Evolutionary conservation across 2,329 filamentous ascomycete genomes (phyloP), one percentile per base, ranked within the genome.

Genomic region (Calonectria pauciramosa): DNA sequence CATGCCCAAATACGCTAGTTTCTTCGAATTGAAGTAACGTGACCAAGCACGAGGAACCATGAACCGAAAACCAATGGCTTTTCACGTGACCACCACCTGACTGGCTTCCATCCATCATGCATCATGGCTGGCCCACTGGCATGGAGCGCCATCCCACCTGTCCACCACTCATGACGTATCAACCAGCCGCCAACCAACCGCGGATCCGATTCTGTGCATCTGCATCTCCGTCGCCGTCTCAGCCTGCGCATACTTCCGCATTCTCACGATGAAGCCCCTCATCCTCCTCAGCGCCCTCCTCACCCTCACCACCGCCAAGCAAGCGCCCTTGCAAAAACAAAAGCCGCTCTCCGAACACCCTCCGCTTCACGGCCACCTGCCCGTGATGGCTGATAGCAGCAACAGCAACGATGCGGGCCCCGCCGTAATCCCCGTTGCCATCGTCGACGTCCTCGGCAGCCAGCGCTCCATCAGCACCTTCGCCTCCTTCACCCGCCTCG

Each of bases 391-490:
- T 71, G 77, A 78, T 63, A 68, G 20, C 30, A 54, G 18, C 8
- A 47, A 18, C 44, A 47, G n/a, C 56, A 32, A 54, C 73, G 14
- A 71, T 76, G 69, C 76, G 77, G 51, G 71, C 63, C 70, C 86
- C 82, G 82, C 88, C 88, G 56, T 60, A 8, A 34, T 60, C 64
- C 84, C 86, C 36, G 90, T 96, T 38, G 91, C 95, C 75, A 91
- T 99, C 71, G 94, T 94, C 52, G 96, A 99, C 85, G 93, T 98
- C 41, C 93, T 98, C 77, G 94, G 94, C 49, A 93, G 93, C 78
- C 93, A 95, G 70, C 93, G 94, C 79, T 91, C 89, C 75, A 94
- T 98, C 82, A 96, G 95, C 77, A 93, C 96, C 79, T 99, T 98
- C 85, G 94, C 95, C 36, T 92, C 93, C 52, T 92, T 98, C 81